Percentiles rank a stretch among this genome's conserved stretches.
phyloP scores from a whole-genome alignment of 2,329 filamentous ascomycete species.

The Phoma sp. region DNA sequence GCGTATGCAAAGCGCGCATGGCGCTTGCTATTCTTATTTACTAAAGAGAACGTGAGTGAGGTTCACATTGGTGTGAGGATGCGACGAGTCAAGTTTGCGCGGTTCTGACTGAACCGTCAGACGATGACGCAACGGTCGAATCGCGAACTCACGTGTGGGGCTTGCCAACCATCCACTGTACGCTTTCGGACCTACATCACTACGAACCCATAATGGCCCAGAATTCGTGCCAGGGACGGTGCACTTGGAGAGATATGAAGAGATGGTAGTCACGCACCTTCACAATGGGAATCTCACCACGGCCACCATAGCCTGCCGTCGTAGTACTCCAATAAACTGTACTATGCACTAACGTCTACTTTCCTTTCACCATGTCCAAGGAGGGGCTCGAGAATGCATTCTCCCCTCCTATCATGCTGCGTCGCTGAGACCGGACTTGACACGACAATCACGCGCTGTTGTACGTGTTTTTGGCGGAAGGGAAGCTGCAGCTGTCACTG shows the following conservation, averaged over 20 bases:
- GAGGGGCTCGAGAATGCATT: no score
- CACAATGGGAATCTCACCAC: background rate
- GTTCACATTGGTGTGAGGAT: background rate
- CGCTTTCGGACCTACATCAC: background rate
- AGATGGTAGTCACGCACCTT: no score
- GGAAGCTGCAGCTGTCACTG: background rate
- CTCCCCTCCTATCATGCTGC: background rate
- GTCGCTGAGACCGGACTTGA: background rate
- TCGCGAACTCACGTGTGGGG: conserved; percentile 14
- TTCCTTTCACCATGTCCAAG: background rate
- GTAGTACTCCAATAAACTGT: no score
- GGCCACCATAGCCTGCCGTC: no score
- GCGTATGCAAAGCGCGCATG: conserved; percentile 3
- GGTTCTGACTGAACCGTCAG: conserved; percentile 1
- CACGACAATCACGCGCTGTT: background rate
- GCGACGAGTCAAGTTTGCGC: conserved; percentile 2
- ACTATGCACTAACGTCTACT: background rate
- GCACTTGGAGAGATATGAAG: no score
- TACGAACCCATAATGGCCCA: no score
- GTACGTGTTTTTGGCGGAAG: conserved; percentile 2
- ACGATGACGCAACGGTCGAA: conserved; percentile 18
- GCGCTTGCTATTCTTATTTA: background rate
- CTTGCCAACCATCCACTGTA: background rate
- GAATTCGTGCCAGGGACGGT: no score
- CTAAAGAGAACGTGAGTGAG: background rate